phyloP scores from a whole-genome alignment of 2,329 filamentous ascomycete genomes.

The Samsoniella hepiali region DNA sequence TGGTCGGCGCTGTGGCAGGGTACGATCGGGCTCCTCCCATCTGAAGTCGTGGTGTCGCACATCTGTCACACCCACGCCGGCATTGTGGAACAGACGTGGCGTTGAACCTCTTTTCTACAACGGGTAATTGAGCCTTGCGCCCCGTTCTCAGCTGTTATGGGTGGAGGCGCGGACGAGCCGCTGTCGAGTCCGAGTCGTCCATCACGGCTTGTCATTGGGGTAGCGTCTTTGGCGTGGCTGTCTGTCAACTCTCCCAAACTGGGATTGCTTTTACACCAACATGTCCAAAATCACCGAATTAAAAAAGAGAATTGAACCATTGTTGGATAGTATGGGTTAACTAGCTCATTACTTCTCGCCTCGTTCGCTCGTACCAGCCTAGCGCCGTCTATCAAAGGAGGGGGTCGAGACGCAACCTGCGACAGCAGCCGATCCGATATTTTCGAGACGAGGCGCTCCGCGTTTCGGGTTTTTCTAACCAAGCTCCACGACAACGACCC shows the following conservation, averaged over 20 bases:
- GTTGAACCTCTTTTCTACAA: not conserved
- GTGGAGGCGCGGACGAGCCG: too few relatives aligned
- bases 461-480: not conserved
- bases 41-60: not conserved
- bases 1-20: not conserved
- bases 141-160: too few relatives aligned
- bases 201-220: too few relatives aligned
- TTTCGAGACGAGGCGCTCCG: constrained; percentile 3
- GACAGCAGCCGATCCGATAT: not conserved
- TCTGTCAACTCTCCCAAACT: too few relatives aligned
- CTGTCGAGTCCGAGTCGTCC: too few relatives aligned
- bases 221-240: too few relatives aligned
- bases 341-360: not conserved
- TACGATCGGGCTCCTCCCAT: not conserved
- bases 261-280: too few relatives aligned
- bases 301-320: too few relatives aligned
- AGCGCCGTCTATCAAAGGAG: not conserved
- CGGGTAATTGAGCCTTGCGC: not conserved
- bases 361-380: not conserved
- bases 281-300: too few relatives aligned
- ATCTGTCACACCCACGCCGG: not conserved
- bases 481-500: too few relatives aligned
- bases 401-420: constrained; percentile 8
- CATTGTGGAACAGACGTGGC: constrained; percentile 15
- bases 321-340: too few relatives aligned